Percentiles rank a stretch among this genome's conserved stretches.
phyloP scores from a whole-genome alignment of 805 yeast species.

The Tanozyma kutaoensis region DNA sequence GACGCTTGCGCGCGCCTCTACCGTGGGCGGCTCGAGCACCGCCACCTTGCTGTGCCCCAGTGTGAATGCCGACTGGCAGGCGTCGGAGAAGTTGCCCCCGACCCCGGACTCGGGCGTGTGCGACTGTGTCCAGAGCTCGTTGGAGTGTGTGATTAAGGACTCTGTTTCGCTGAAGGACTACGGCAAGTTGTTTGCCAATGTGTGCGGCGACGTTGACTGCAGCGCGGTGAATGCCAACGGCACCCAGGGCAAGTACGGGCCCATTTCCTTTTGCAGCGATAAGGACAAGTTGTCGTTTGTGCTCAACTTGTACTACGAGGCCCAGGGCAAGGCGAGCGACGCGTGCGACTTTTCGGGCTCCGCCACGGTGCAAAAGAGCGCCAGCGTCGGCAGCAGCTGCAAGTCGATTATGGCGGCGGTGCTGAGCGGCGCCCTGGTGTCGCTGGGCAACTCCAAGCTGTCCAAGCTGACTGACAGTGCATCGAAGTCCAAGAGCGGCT shows the following conservation, averaged over 20 bases:
- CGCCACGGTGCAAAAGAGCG: constrained; percentile 29
- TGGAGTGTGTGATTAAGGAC: constrained; percentile 46
- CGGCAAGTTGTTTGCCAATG: constrained; percentile 38
- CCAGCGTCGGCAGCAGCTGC: constrained; percentile 1
- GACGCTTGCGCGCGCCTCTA: neutral
- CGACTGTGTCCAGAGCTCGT: constrained; percentile 44
- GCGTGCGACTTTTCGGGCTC: constrained; percentile 27
- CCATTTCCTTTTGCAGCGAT: constrained; percentile 56
- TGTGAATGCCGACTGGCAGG: constrained; percentile 38
- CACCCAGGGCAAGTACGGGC: constrained; percentile 54
- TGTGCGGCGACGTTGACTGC: constrained; percentile 52
- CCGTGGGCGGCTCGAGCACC: constrained; percentile 9
- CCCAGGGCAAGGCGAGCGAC: constrained; percentile 3
- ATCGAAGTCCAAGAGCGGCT: too few species aligned
- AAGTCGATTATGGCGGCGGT: too few species aligned
- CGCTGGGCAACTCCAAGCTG: too few species aligned
- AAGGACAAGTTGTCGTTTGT: constrained; percentile 55
- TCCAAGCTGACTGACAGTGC: too few species aligned
- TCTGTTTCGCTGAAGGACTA: constrained; percentile 45
- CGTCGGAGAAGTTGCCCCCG: constrained; percentile 62
- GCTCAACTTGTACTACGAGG: constrained; percentile 45
- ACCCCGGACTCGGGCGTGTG: constrained; percentile 57
- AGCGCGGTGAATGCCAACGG: constrained; percentile 51
- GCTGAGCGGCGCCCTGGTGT: too few species aligned
- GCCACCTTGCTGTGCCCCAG: constrained; percentile 32